These are phyloP conservation scores for Entomortierella parvispora DNA, from an alignment of 192 early-diverging fungal genomes.

Conservation along the genomic window DNA sequence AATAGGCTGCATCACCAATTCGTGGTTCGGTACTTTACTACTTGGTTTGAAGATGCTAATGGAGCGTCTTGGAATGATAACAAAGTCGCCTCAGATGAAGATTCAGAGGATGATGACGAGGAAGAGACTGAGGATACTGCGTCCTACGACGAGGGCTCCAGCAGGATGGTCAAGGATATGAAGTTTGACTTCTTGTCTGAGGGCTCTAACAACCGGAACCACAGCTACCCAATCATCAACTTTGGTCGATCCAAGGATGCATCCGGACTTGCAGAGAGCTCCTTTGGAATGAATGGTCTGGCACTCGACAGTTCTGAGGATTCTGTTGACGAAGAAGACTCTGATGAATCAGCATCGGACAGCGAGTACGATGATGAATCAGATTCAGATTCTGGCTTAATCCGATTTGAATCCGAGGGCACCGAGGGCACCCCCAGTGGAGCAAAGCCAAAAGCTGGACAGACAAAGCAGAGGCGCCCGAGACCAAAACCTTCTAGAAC, in stretches of 20 bases:
- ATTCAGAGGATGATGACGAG: slow-evolving; percentile 44
- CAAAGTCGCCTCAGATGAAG: slow-evolving; percentile 39
- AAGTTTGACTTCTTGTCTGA: slow-evolving; percentile 61
- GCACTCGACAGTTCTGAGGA: slow-evolving; percentile 49
- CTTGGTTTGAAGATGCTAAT: slow-evolving; percentile 86
- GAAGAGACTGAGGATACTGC: slow-evolving; percentile 18
- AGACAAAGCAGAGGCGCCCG: slow-evolving; percentile 16
- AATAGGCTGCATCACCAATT: slow-evolving; percentile 83
- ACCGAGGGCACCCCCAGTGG: slow-evolving; percentile 22
- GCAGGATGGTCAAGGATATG: slow-evolving; percentile 30
- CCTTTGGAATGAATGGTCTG: slow-evolving; percentile 49
- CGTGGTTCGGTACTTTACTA: slow-evolving; percentile 89
- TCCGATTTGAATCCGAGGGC: slow-evolving; percentile 50
- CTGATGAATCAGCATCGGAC: slow-evolving; percentile 27
- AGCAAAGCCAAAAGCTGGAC: background rate
- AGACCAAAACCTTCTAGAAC: slow-evolving; percentile 56
- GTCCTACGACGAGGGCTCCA: slow-evolving; percentile 17
- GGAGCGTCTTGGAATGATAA: slow-evolving; percentile 21
- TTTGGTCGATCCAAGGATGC: slow-evolving; percentile 41
- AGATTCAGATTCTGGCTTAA: slow-evolving; percentile 42
- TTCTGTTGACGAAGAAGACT: slow-evolving; percentile 18
- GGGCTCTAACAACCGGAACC: slow-evolving; percentile 32
- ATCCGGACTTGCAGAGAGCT: slow-evolving; percentile 34
- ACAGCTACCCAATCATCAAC: slow-evolving; percentile 36
- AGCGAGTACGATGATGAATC: slow-evolving; percentile 32